Base-by-base conservation (phyloP, 208 protist species). In the Leishmania tarentolae region DNA sequence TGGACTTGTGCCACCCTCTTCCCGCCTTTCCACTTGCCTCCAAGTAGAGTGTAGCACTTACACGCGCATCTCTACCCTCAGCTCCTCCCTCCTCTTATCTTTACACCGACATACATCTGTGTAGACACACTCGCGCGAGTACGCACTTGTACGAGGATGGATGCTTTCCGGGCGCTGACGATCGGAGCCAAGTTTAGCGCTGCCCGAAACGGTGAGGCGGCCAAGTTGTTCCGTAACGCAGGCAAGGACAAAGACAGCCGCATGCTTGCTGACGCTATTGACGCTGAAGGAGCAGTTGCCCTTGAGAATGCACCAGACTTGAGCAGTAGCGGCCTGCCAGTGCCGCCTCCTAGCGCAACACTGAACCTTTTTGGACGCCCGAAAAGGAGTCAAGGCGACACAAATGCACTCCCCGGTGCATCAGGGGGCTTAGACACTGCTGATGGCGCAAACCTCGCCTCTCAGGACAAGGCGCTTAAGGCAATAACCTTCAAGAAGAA, bases 401-500 rank as follows among this genome's bases (percentile, higher is more conserved):
- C 50, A 40, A 76, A 52, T 11, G 75, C 53, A 50, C 66, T 31
- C 13, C 56, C 75, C 31, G 37, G 52, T 46, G 6, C 13, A 31
- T 52, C 35, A 56, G 37, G 69, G 2, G 78, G 80, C 59, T 79
- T 42, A 2, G 63, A 71, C 9, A 76, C 35, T 46, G 82, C 31
- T 6, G 59, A 61, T 40, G 74, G 52, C 63, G 75, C 61, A 11
- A 76, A 50, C 0, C 40, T 44, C 37, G 57, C 52, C 3, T 46
- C 71, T 37, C 75, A 85, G 50, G 79, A 83, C 52, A 87, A 88
- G 63, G 91, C 93, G 31, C 85, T 97, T 40, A 92, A 90, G 85
- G 66, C 79, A 47, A 96, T 96, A 91, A 92, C 85, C 66, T 82
- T 84, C 77, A 97, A 96, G 82, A 90, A 88, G 65, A 94, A 86